These are phyloP conservation scores for Cryptomeria japonica DNA, from an alignment of 75 land plant genomes.

Conservation along the genomic window DNA sequence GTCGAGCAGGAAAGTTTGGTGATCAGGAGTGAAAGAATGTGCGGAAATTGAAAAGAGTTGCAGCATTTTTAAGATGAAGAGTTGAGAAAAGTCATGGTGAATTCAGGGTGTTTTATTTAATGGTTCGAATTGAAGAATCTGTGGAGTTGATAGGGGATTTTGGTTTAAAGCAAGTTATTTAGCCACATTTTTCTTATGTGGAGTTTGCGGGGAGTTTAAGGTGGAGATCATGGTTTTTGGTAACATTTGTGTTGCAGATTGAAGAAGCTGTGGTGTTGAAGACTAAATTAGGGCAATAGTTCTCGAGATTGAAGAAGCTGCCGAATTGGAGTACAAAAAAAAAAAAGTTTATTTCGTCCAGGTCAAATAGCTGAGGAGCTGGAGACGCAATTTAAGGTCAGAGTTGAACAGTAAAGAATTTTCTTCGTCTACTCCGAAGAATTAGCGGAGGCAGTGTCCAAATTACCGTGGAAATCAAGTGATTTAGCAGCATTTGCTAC, in stretches of 20 bases:
- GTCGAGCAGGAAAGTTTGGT: not conserved
- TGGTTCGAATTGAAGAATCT: too few species aligned
- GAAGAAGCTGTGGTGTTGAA: not conserved
- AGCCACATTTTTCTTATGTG: not conserved
- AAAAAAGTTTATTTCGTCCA: not conserved
- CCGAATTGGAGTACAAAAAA: not conserved
- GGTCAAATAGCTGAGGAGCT: not conserved
- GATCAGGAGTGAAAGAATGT: not conserved
- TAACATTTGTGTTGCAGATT: not conserved
- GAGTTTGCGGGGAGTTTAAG: not conserved
- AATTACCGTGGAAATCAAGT: not conserved
- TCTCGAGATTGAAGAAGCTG: not conserved
- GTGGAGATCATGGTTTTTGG: not conserved
- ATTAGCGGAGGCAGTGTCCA: not conserved
- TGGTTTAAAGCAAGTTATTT: not conserved
- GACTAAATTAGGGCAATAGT: not conserved
- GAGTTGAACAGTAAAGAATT: not conserved
- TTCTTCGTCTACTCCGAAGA: not conserved
- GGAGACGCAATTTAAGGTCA: not conserved
- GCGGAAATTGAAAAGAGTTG: not conserved
- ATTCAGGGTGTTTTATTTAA: too few species aligned
- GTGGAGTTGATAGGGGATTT: not conserved
- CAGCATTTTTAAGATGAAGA: not conserved
- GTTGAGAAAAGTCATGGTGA: too few species aligned
- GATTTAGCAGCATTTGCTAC: not conserved